Evolutionary conservation across 148 eudicot species (phyloP), one percentile per base, ranked within the genome.

Genomic region (Heliamphora exappendiculata): DNA sequence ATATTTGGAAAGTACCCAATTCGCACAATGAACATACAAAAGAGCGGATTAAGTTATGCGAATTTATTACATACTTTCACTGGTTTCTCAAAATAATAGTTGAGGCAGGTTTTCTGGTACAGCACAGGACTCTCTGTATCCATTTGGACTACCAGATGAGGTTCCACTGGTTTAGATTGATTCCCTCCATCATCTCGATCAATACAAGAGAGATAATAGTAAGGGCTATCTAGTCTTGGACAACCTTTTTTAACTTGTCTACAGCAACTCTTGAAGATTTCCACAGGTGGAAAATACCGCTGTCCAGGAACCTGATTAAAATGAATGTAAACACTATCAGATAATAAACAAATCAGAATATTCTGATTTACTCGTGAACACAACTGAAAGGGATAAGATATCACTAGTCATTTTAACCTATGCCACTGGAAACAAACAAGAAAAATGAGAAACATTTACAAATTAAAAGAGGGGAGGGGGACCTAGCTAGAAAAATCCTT

Each of bases 21-120:
- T 26, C 12, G 0, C 36, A 31, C 12, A 11, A 41, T 9, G n/a
- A 8, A 73, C 31, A 24, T 1, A 58, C 37, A 72, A 34, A 16
- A 55, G 14, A 19, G 26, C 36, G 37, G 44, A 59, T 41, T 16
- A 42, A 59, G 44, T 3, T 39, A 16, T 19, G 42, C 16, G 17
- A 74, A 74, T 45, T 6, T 62, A 72, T 3, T 65, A 37, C 73
- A 70, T 77, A 89, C 92, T 67, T 74, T 78, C 36, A 85, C 42
- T 39, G 90, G 89, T 73, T 75, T 82, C 39, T 87, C 81, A 67
- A 82, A 87, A 69, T 74, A 26, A 75, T 60, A 79, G 65, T 88
- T 87, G 17, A 89, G 90, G 80, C 92, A 89, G 49, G 64, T 79
- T 63, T 85, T 87, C 60, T 89, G 81, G 80, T 88, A 84, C 49